Conservation (phyloP, 176 grass and related monocot genomes). For the Triticum timopheevii region DNA sequence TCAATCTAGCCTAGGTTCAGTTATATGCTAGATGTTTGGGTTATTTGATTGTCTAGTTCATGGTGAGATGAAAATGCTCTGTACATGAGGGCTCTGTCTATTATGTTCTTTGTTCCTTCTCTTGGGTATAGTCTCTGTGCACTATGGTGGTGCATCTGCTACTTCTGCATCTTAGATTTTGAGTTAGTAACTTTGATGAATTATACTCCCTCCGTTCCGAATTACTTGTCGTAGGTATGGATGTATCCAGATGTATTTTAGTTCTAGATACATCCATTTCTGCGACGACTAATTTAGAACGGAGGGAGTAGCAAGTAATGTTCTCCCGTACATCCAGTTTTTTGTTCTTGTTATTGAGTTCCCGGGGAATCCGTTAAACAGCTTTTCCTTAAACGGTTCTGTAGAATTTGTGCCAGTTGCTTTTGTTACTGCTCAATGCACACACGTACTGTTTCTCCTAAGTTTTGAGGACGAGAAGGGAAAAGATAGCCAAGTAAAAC, state of each 20-base stretch:
- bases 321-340: background rate
- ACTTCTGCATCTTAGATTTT: background rate
- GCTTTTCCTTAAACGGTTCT: background rate
- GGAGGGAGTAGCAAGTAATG: background rate
- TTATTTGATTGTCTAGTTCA: background rate
- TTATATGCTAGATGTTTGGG: background rate
- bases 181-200: background rate
- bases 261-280: too few relatives aligned
- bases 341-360: conserved; percentile 1
- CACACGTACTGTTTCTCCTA: background rate
- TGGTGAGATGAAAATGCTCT: background rate
- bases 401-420: background rate
- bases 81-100: background rate
- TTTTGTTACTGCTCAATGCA: conserved; percentile 2
- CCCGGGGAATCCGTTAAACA: background rate
- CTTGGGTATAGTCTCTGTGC: background rate
- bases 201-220: background rate
- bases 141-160: background rate
- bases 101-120: background rate
- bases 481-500: background rate
- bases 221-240: too few relatives aligned
- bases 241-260: too few relatives aligned
- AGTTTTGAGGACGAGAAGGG: background rate
- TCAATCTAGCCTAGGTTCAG: background rate
- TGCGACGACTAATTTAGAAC: too few relatives aligned